phyloP scores from a whole-genome alignment of 495 filamentous ascomycete genomes.

The Lindgomyces ingoldianus region DNA sequence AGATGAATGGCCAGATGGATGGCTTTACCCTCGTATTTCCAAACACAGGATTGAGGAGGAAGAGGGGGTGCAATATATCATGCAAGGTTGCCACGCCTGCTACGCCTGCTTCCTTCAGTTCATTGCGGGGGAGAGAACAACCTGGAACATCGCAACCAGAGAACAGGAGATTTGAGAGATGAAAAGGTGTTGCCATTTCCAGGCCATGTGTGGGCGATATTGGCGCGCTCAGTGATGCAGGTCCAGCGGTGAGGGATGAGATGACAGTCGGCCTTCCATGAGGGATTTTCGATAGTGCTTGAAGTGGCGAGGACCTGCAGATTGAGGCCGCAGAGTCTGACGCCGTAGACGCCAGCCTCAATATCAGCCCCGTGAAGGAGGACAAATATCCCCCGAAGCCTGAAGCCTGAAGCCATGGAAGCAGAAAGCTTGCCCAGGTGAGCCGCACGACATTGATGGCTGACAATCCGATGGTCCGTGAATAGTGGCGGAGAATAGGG shows the following conservation, averaged over 20 bases:
- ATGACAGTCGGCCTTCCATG: neutral
- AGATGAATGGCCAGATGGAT: neutral
- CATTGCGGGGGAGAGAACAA: no score
- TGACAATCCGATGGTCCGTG: neutral
- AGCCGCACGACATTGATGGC: neutral
- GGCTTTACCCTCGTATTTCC: neutral
- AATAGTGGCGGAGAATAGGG: neutral
- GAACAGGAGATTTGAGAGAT: no score
- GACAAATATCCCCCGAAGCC: no score
- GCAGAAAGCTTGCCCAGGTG: neutral
- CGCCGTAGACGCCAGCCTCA: neutral
- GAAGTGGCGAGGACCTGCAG: no score
- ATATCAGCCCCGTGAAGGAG: neutral
- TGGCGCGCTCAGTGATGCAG: neutral
- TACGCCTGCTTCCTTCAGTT: no score
- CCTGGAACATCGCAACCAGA: no score
- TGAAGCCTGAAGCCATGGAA: neutral
- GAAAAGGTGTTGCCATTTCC: neutral
- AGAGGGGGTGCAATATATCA: neutral
- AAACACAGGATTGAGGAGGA: neutral
- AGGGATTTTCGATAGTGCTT: neutral
- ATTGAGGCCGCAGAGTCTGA: neutral
- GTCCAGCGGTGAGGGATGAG: neutral
- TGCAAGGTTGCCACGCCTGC: no score
- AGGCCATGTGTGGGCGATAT: neutral